These are phyloP conservation scores for Penicillium sp. DNA, from an alignment of 2,329 filamentous ascomycete genomes.

Conservation along the genomic window DNA sequence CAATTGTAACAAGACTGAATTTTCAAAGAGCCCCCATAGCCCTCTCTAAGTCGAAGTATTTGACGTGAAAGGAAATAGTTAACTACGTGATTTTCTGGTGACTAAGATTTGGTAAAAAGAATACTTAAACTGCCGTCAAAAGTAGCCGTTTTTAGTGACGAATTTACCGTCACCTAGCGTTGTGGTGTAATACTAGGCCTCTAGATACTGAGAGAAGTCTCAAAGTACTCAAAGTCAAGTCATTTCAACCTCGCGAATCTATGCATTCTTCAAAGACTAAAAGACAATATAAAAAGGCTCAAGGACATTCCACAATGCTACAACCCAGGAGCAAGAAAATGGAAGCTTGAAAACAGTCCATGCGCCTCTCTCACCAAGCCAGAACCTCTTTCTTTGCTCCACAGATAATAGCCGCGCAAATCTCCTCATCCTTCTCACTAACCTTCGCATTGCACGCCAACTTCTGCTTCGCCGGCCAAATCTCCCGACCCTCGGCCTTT, in stretches of 20 bases:
- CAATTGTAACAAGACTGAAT: too few species aligned
- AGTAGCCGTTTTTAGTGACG: too few species aligned
- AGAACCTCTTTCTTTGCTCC: slow-evolving; percentile 25
- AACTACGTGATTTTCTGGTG: too few species aligned
- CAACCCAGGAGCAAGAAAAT: background rate
- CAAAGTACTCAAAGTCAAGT: background rate
- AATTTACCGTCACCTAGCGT: too few species aligned
- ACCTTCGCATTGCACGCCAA: slow-evolving; percentile 19
- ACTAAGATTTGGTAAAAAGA: too few species aligned
- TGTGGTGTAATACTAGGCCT: too few species aligned
- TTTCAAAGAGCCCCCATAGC: too few species aligned
- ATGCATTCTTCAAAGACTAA: background rate
- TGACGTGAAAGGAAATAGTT: too few species aligned
- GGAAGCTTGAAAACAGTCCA: too few species aligned
- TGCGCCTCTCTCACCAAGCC: slow-evolving; percentile 25
- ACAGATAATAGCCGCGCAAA: slow-evolving; percentile 27
- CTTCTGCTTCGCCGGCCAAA: slow-evolving; percentile 54
- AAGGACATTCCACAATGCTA: background rate
- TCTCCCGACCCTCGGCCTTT: slow-evolving; percentile 48
- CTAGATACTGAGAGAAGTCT: too few species aligned
- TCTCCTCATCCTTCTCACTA: slow-evolving; percentile 29
- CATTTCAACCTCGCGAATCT: background rate
- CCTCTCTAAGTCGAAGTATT: too few species aligned
- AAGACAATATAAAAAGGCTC: background rate
- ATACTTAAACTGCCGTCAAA: too few species aligned